These are phyloP conservation scores for Gloeostereum incarnatum DNA, from an alignment of 768 basidiomycete genomes.

Conservation along the genomic window DNA sequence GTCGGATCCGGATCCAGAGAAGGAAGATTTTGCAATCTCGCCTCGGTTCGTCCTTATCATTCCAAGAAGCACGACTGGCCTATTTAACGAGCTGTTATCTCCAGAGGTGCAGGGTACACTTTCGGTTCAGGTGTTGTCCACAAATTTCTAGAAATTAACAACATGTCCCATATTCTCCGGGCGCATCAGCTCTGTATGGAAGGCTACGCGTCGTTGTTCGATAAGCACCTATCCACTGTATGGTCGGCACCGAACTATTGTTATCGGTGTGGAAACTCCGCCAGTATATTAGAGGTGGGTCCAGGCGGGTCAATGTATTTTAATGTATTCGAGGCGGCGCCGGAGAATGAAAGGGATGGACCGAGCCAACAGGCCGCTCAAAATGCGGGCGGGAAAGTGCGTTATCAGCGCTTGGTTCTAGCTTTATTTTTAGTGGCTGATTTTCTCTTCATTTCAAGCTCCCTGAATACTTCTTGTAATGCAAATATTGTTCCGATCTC, in stretches of 20 bases:
- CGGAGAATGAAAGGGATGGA: constrained; percentile 93
- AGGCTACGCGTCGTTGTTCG: constrained; percentile 95
- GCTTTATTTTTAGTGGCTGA: neutral
- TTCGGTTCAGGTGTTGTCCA: constrained; percentile 97
- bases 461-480: constrained; percentile 74
- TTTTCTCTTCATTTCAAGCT: constrained; percentile 34
- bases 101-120: constrained; percentile 95
- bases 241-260: constrained; percentile 99
- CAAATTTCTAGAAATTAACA: constrained; percentile 94
- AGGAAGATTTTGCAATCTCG: constrained; percentile 98
- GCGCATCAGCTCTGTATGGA: constrained; percentile 99
- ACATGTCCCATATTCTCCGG: constrained; percentile 94
- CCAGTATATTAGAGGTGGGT: constrained; percentile 92
- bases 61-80: constrained; percentile 5
- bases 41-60: constrained; percentile 57
- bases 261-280: constrained; percentile 96
- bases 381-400: constrained; percentile 64
- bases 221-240: constrained; percentile 91
- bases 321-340: constrained; percentile 97
- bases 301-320: constrained; percentile 86
- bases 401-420: constrained; percentile 6
- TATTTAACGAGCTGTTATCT: constrained; percentile 1
- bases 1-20: constrained; percentile 99
- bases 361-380: constrained; percentile 72
- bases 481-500: no score